Percentiles rank a stretch among this genome's conserved stretches.
Conservation (phyloP, 371 early-diverging fungal genomes). For the Mucor saturninus region DNA sequence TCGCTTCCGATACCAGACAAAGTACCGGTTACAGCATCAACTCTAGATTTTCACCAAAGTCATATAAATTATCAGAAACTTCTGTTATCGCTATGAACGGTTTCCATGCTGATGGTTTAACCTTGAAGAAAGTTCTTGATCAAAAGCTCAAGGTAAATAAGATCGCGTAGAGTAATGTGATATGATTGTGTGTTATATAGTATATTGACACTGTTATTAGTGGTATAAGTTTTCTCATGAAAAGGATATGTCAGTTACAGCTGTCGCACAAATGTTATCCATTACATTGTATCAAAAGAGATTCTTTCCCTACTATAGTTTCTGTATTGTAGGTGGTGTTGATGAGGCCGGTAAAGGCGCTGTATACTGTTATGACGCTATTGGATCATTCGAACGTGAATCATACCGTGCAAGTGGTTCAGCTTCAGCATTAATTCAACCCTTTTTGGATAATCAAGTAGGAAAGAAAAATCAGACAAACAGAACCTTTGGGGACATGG, state of each 20-base stretch:
- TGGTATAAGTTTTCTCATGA: constrained; percentile 93
- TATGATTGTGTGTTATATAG: too few species aligned
- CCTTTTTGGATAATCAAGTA: constrained; percentile 98
- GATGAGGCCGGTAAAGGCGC: constrained; percentile 91
- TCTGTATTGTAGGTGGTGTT: constrained; percentile 91
- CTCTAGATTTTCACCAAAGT: constrained; percentile 93
- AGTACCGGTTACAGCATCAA: constrained; percentile 96
- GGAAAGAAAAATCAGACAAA: constrained; percentile 69
- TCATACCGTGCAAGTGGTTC: constrained; percentile 88
- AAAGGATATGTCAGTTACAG: constrained; percentile 85
- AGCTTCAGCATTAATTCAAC: constrained; percentile 93
- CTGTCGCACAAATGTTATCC: constrained; percentile 95
- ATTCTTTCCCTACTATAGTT: constrained; percentile 99
- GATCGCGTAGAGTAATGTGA: too few species aligned
- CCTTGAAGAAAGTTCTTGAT: constrained; percentile 83
- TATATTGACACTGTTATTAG: constrained; percentile 40
- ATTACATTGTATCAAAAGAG: constrained; percentile 94
- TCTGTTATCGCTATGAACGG: constrained; percentile 91
- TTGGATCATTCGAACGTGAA: constrained; percentile 93
- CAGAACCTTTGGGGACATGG: constrained; percentile 37
- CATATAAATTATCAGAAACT: constrained; percentile 87
- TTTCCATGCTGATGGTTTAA: constrained; percentile 94
- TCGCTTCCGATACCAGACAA: constrained; percentile 98
- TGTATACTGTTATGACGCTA: constrained; percentile 95
- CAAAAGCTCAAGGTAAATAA: constrained; percentile 85